Evolutionary conservation across 2,329 filamentous ascomycete species (phyloP).

Genomic region (Trichoderma brevicompactum): DNA sequence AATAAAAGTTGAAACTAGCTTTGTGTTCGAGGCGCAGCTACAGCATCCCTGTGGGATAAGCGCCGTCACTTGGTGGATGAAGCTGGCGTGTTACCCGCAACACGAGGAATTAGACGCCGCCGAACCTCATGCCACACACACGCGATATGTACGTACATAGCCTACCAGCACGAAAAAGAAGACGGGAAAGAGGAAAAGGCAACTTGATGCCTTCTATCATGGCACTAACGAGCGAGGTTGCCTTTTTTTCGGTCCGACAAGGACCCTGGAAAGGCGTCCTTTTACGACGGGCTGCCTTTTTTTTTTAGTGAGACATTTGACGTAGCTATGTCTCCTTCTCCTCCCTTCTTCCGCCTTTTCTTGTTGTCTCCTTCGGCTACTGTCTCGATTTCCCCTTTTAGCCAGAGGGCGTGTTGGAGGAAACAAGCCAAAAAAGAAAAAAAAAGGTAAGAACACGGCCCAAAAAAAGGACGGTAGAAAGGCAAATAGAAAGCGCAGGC

Average conservation of each 20-base stretch:
- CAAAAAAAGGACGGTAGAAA: neutral
- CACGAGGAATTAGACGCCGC: slow-evolving; percentile 15
- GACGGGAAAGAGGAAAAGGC: neutral
- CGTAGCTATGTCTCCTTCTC: neutral
- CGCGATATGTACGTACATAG: no score
- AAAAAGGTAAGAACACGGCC: neutral
- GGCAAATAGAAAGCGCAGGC: neutral
- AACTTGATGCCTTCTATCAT: slow-evolving; percentile 3
- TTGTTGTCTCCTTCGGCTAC: neutral
- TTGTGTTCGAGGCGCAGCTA: slow-evolving; percentile 14
- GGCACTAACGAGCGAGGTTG: neutral
- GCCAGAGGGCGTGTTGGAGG: neutral
- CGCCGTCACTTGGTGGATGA: neutral
- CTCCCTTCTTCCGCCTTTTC: neutral
- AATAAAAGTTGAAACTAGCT: neutral
- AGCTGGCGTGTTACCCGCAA: slow-evolving; percentile 2
- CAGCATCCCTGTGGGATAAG: slow-evolving; percentile 16
- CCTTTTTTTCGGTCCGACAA: neutral
- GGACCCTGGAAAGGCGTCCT: neutral
- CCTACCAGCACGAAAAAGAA: neutral
- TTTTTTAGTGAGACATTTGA: slow-evolving; percentile 16
- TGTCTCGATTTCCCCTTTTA: neutral
- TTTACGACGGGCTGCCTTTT: neutral
- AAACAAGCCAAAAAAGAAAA: neutral
- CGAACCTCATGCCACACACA: neutral